These are phyloP conservation scores for Debaryomycetaceae sp. DNA, from an alignment of 1,139 yeast genomes.

Conservation along the genomic window DNA sequence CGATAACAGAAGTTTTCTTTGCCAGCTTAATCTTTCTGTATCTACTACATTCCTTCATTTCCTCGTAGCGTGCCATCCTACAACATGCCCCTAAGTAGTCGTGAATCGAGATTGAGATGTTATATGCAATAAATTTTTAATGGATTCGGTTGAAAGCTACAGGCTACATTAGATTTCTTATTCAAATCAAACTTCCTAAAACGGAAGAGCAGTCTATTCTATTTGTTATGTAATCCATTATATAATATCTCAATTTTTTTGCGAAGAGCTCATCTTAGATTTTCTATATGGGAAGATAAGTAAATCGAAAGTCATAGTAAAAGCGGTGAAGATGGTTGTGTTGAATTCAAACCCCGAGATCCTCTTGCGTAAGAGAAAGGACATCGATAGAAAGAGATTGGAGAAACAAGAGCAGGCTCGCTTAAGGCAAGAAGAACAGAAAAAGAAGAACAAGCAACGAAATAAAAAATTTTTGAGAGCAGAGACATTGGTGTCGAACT, in stretches of 20 bases:
- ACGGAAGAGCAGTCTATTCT: not conserved
- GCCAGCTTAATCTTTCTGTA: too few relatives aligned
- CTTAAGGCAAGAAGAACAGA: constrained; percentile 28
- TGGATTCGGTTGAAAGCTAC: not conserved
- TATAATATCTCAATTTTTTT: not conserved
- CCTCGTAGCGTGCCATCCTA: too few relatives aligned
- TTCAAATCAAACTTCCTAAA: not conserved
- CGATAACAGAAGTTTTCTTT: too few relatives aligned
- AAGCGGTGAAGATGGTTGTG: constrained; percentile 33
- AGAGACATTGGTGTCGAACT: constrained; percentile 65
- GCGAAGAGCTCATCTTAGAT: constrained; percentile 4
- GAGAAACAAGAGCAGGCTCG: constrained; percentile 55
- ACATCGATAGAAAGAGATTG: constrained; percentile 66
- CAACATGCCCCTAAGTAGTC: too few relatives aligned
- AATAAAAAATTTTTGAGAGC: constrained; percentile 60
- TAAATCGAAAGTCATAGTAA: not conserved
- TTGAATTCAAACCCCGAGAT: constrained; percentile 73
- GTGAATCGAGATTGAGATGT: not conserved
- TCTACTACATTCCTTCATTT: too few relatives aligned
- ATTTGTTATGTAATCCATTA: not conserved
- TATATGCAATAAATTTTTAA: not conserved
- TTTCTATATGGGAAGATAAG: not conserved
- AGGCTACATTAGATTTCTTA: not conserved
- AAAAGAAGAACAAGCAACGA: constrained; percentile 36
- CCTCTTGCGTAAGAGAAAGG: constrained; percentile 71